phyloP scores from a whole-genome alignment of 768 basidiomycete species.

The Udeniomyces megalosporus region DNA sequence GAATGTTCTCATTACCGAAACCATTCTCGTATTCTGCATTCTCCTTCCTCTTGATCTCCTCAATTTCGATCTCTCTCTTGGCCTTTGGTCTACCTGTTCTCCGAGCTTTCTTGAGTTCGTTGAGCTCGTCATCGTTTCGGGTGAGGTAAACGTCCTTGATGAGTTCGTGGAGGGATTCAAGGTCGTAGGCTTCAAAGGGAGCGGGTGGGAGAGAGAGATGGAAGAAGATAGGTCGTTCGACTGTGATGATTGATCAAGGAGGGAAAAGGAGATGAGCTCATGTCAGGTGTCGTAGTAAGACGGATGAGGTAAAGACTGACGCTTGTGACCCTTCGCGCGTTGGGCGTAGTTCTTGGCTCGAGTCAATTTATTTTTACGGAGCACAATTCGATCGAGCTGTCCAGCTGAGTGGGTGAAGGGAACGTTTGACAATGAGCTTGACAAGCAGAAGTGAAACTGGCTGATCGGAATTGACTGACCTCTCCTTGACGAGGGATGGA shows the following conservation, averaged over 20 bases:
- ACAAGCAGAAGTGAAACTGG: neutral
- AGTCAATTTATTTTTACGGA: conserved; percentile 26
- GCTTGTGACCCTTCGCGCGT: conserved; percentile 13
- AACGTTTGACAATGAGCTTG: conserved; percentile 12
- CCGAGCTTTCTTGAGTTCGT: conserved; percentile 21
- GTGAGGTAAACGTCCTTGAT: conserved; percentile 26
- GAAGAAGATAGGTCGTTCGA: conserved; percentile 29
- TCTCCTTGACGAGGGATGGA: conserved; percentile 28
- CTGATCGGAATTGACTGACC: neutral
- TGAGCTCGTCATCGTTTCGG: conserved; percentile 24
- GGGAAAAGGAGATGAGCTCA: neutral
- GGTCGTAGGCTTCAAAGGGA: conserved; percentile 19
- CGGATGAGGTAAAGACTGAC: conserved; percentile 2
- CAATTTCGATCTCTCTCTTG: conserved; percentile 25
- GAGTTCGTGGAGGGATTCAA: conserved; percentile 22
- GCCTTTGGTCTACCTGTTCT: conserved; percentile 27
- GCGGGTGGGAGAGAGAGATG: conserved; percentile 25
- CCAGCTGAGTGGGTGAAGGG: conserved; percentile 17
- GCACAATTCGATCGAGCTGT: conserved; percentile 28
- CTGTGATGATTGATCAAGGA: conserved; percentile 16
- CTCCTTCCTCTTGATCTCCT: conserved; percentile 24
- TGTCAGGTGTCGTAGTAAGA: neutral
- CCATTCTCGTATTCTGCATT: conserved; percentile 26
- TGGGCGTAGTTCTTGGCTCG: conserved; percentile 20
- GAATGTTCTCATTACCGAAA: conserved; percentile 21